phyloP scores from a whole-genome alignment of 805 yeast genomes.

The Starmerella cellae region DNA sequence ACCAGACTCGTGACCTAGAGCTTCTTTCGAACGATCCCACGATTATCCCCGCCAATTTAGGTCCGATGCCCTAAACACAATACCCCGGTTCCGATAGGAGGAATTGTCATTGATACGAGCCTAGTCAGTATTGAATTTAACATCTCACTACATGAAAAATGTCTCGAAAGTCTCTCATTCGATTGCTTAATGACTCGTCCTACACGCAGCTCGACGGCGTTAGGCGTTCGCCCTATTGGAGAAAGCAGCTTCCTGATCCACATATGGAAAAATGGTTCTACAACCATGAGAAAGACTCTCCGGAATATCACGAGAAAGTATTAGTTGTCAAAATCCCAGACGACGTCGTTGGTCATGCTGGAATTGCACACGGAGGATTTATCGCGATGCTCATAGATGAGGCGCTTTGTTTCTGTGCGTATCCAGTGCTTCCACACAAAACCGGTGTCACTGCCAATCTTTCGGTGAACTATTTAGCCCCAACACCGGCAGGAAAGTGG shows the following conservation, averaged over 20 bases:
- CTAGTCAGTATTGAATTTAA: too few species aligned
- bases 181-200: too few species aligned
- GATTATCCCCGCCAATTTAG: too few species aligned
- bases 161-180: too few species aligned
- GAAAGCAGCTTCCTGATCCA: neutral
- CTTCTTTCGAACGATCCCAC: too few species aligned
- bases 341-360: slow-evolving; percentile 51
- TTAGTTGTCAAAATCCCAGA: slow-evolving; percentile 13
- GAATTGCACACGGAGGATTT: slow-evolving; percentile 77
- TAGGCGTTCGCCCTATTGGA: neutral
- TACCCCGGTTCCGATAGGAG: too few species aligned
- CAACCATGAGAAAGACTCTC: neutral
- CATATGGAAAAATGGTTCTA: neutral
- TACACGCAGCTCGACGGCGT: neutral
- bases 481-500: slow-evolving; percentile 48
- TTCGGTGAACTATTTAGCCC: slow-evolving; percentile 44
- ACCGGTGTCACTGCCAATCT: slow-evolving; percentile 83
- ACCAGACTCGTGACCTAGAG: too few species aligned
- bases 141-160: too few species aligned
- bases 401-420: slow-evolving; percentile 73
- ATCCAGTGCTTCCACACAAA: slow-evolving; percentile 60
- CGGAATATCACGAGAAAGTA: slow-evolving; percentile 5
- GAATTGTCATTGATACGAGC: too few species aligned
- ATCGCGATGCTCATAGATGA: slow-evolving; percentile 78
- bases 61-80: too few species aligned